A percentile compares a stretch with the other conserved stretches of the same genome.
Conservation (phyloP, 345 rosid genomes). For the Isatis tinctoria region DNA sequence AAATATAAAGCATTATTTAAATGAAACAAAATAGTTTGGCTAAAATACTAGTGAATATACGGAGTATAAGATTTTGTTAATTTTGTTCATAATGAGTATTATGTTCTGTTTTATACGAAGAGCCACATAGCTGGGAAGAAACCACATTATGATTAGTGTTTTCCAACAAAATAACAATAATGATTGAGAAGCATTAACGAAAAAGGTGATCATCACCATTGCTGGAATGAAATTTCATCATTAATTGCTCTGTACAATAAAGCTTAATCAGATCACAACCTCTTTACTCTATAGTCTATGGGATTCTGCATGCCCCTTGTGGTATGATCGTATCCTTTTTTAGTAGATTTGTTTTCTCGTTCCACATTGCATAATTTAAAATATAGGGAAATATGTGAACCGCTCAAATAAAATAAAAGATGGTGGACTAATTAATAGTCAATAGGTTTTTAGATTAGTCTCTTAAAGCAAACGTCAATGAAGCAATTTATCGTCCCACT, state of each 20-base stretch:
- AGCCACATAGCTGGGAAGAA: neutral
- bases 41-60: neutral
- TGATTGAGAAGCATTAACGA: neutral
- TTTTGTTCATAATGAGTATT: neutral
- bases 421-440: neutral
- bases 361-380: neutral
- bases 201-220: slow-evolving; percentile 7
- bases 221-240: slow-evolving; percentile 13
- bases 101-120: neutral
- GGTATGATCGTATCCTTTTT: neutral
- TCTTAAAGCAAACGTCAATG: neutral
- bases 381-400: neutral
- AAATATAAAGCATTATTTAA: neutral
- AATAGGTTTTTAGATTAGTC: neutral
- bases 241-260: neutral
- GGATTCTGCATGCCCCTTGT: neutral
- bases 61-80: neutral
- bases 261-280: neutral
- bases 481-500: neutral
- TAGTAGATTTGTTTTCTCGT: neutral
- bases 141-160: neutral
- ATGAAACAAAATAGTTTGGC: neutral
- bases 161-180: neutral
- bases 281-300: neutral
- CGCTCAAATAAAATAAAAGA: neutral